These are phyloP conservation scores for Heracleum sosnowskyi DNA, from an alignment of 129 eudicot species.

Conservation along the genomic window DNA sequence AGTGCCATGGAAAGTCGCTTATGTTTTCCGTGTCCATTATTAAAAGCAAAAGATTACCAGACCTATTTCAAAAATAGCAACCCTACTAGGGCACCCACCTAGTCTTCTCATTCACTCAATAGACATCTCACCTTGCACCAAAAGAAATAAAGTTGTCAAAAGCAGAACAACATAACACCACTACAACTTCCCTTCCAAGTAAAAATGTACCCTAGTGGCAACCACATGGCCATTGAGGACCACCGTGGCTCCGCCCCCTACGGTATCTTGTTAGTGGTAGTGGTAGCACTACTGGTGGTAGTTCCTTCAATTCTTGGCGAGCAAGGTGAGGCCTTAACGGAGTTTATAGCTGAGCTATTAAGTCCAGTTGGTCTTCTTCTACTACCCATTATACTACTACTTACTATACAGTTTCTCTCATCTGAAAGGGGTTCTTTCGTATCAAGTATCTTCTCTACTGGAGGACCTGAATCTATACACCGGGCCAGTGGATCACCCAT, in stretches of 20 bases:
- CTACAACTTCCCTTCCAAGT: background rate
- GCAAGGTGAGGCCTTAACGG: slow-evolving; percentile 71
- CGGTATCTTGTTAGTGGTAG: slow-evolving; percentile 64
- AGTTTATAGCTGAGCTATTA: slow-evolving; percentile 59
- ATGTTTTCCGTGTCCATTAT: background rate
- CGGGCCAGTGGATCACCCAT: slow-evolving; percentile 87
- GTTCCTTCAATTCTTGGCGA: slow-evolving; percentile 66
- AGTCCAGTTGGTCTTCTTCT: slow-evolving; percentile 77
- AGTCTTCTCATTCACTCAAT: slow-evolving; percentile 3
- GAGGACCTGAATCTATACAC: slow-evolving; percentile 79
- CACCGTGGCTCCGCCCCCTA: slow-evolving; percentile 65
- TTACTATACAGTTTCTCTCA: slow-evolving; percentile 69
- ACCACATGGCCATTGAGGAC: slow-evolving; percentile 43
- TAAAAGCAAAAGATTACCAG: background rate
- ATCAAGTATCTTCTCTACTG: slow-evolving; percentile 53
- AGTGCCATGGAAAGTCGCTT: background rate
- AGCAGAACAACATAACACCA: background rate
- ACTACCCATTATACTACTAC: slow-evolving; percentile 69
- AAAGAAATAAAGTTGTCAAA: background rate
- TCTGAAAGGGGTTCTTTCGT: slow-evolving; percentile 73
- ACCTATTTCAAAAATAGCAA: background rate
- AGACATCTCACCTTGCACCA: background rate
- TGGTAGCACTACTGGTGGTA: slow-evolving; percentile 43
- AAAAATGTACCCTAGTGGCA: background rate
- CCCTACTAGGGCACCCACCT: background rate